phyloP scores from a whole-genome alignment of 495 filamentous ascomycete genomes.

The Glonium stellatum region DNA sequence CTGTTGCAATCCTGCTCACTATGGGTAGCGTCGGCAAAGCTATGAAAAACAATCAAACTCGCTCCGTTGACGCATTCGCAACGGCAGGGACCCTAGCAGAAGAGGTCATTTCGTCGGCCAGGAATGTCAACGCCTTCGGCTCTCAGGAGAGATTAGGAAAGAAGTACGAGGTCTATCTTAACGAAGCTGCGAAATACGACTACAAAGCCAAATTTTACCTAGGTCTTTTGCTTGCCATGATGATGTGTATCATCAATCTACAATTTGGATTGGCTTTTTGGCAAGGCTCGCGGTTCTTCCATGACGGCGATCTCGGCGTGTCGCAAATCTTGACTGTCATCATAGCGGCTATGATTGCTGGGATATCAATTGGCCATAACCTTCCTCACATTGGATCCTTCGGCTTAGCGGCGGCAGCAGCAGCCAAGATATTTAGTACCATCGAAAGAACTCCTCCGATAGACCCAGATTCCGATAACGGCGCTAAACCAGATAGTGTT shows the following conservation, averaged over 20 bases:
- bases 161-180: conserved; percentile 73
- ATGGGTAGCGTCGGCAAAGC: conserved; percentile 68
- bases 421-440: conserved; percentile 81
- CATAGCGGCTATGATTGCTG: conserved; percentile 84
- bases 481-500: conserved; percentile 61
- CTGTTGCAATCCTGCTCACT: conserved; percentile 62
- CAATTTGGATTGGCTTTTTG: conserved; percentile 88
- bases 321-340: conserved; percentile 66
- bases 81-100: conserved; percentile 83
- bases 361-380: conserved; percentile 84
- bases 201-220: conserved; percentile 63
- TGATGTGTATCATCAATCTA: conserved; percentile 77
- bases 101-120: conserved; percentile 88
- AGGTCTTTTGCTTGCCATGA: conserved; percentile 68
- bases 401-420: conserved; percentile 72
- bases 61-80: conserved; percentile 70
- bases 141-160: conserved; percentile 82
- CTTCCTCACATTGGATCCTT: conserved; percentile 81
- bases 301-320: conserved; percentile 54
- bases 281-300: conserved; percentile 79
- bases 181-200: conserved; percentile 66
- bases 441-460: conserved; percentile 88
- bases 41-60: conserved; percentile 72
- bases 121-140: conserved; percentile 88
- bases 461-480: conserved; percentile 66